Evolutionary conservation across 2,329 filamentous ascomycete genomes (phyloP), one percentile per base, ranked within the genome.

Genomic region (Dendrostoma leiphaemia): DNA sequence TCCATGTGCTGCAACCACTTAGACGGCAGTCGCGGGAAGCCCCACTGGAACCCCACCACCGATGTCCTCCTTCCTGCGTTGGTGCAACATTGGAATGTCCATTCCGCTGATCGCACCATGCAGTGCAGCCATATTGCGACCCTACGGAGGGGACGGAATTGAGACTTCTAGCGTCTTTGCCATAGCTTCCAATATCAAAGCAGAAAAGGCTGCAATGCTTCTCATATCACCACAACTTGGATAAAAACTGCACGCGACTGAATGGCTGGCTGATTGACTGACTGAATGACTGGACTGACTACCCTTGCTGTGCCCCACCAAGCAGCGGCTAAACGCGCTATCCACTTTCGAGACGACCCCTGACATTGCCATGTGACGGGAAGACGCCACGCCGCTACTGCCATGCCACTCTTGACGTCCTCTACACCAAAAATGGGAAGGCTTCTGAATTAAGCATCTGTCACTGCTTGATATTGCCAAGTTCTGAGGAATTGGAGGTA

Each of bases 341-440:
- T 17, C 45, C 45, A 8, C 32, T 26, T 26, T 10, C 32, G n/a
- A 21, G 15, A 35, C 21, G 21, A 26, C 45, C 32, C 32, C 45
- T 48, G 45, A 48, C 45, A 26, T 35, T 35, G 32, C 45, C 45
- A 48, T 48, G 45, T 48, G 45, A 48, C 12, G 23, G 10, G 15
- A 35, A 19, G 45, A 32, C 45, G 32, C 45, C 32, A 37, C 32
- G 23, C 19, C 23, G 26, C 15, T 31, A 26, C 41, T 45, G 41
- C 10, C 41, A 19, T n/a, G n/a, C n/a, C n/a, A n/a, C n/a, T n/a
- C n/a, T n/a, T n/a, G n/a, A n/a, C n/a, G n/a, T n/a, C n/a, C n/a
- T n/a, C n/a, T n/a, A n/a, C n/a, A n/a, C n/a, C n/a, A n/a, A n/a
- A n/a, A n/a, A n/a, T n/a, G n/a, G n/a, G n/a, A n/a, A n/a, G n/a